Evolutionary conservation across 1,284 basidiomycete genomes (phyloP), one percentile per base, ranked within the genome.

Genomic region (Sporisorium exsertum): DNA sequence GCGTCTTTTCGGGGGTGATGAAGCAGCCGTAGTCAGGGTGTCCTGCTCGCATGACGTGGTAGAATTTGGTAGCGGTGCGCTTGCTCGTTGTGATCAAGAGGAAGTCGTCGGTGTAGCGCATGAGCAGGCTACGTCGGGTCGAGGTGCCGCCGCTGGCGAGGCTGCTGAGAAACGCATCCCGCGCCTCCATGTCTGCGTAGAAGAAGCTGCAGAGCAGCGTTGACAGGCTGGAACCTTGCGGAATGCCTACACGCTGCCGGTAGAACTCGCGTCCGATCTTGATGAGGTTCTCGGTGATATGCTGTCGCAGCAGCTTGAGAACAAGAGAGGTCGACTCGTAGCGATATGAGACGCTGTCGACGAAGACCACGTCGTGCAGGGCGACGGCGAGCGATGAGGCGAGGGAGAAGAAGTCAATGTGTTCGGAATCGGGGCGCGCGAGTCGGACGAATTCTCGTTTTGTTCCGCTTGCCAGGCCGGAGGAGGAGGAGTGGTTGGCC

Each of bases 51-150:
- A 99, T 97, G 72, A 89, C 89, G 7, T 89, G 85, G 47, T 97
- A 87, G 85, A 98, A 98, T 0, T 86, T 87, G 37, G 84, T 87
- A 0, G 96, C 97, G 69, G 90, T 89, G 2, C 75, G 58, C 1
- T 87, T 87, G 67, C 89, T 89, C 1, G 93, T 92, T 4, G 94
- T 94, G 59, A 99, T 88, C 77, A 93, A 92, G 26, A 99, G 87
- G 81, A 97, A 99, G 84, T 99, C 97, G 81, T 99, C 97, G 26
- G 96, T 92, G 71, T 95, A 89, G 56, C 97, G 89, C 56, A 97
- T 87, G 37, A 84, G 46, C 42, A 79, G 22, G 32, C 50, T 64
- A 20, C 35, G 29, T 59, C 26, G 10, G 8, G 3, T 43, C 29
- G 29, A 32, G 29, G 5, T 29, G 18, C 24, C 29, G 40, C 42